Conservation (phyloP, 2,329 filamentous ascomycete species). For the Orbilia brochopaga region DNA sequence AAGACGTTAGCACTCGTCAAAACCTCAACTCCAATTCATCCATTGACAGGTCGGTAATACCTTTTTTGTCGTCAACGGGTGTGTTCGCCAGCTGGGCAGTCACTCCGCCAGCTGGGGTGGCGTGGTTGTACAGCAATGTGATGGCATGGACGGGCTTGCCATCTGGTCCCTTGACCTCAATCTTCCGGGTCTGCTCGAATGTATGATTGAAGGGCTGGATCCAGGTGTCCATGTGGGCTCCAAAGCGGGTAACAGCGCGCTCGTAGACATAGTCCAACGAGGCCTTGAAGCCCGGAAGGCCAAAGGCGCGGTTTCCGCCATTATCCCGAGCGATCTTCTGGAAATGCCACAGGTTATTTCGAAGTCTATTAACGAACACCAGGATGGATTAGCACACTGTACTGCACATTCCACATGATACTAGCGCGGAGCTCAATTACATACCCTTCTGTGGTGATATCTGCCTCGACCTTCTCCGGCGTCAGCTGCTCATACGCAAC, state of each 20-base stretch:
- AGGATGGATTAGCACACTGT: neutral
- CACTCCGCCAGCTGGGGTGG: slow-evolving; percentile 60
- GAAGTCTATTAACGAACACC: slow-evolving; percentile 59
- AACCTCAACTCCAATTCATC: neutral
- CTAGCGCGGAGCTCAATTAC: slow-evolving; percentile 35
- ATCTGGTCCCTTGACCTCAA: slow-evolving; percentile 61
- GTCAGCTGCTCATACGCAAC: slow-evolving; percentile 57
- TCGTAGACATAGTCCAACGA: slow-evolving; percentile 67
- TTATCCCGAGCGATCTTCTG: slow-evolving; percentile 65
- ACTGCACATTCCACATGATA: neutral
- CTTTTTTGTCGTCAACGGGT: slow-evolving; percentile 58
- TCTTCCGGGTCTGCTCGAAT: slow-evolving; percentile 60
- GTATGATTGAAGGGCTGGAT: slow-evolving; percentile 62
- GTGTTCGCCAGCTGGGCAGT: slow-evolving; percentile 58
- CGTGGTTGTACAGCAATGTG: slow-evolving; percentile 61
- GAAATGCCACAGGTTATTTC: slow-evolving; percentile 64
- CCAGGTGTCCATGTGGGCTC: slow-evolving; percentile 60
- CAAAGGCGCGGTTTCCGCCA: slow-evolving; percentile 68
- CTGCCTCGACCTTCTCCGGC: slow-evolving; percentile 59
- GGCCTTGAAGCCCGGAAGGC: slow-evolving; percentile 67
- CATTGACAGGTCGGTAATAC: slow-evolving; percentile 7
- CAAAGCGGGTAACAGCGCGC: slow-evolving; percentile 55
- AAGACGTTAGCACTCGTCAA: slow-evolving; percentile 4
- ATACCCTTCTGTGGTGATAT: slow-evolving; percentile 59
- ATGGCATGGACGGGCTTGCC: slow-evolving; percentile 60